Evolutionary conservation across 163 green algal species (phyloP), one percentile per base, ranked within the genome.

Genomic region (Scenedesmus sp.): DNA sequence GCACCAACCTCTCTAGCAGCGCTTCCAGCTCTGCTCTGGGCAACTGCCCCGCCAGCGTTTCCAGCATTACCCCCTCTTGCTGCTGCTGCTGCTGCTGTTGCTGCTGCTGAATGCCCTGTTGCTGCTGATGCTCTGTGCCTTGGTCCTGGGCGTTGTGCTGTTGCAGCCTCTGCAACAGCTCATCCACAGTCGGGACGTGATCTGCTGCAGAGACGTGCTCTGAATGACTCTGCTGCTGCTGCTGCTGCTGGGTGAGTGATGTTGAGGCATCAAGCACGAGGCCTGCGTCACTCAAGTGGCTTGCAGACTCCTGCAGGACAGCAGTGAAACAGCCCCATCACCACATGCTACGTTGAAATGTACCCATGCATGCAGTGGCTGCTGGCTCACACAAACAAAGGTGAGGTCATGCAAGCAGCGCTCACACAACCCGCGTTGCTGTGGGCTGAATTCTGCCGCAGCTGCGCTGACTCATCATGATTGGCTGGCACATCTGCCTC

Each of bases 251-350:
- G 49, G 24, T 37, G 44, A 51, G 7, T 51, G 35, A 16, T 56
- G n/a, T 24, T 53, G 87, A 15, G 6, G 76, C 18, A 7, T 92
- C 81, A 5, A 92, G 70, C n/a, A 92, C 81, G 10, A 92, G 49
- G 24, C 88, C 88, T 59, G 88, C 88, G 42, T 92, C 88, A 35
- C 59, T 85, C 18, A 92, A 70, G 51, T 92, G 81, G 51, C 88
- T 92, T 6, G 68, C 18, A 30, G 26, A 56, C 43, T 56, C 76
- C 87, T 90, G 86, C 73, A 84, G 46, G n/a, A 42, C 24, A 53
- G 43, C 35, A 49, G 16, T 51, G 30, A 26, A n/a, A 76, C 30
- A 76, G 30, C 26, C 16, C 0, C 30, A 40, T 4, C 59, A 72
- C n/a, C n/a, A n/a, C n/a, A n/a, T n/a, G n/a, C n/a, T n/a, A n/a